phyloP scores from a whole-genome alignment of 139 green algal genomes.

The Haematococcus lacustris region DNA sequence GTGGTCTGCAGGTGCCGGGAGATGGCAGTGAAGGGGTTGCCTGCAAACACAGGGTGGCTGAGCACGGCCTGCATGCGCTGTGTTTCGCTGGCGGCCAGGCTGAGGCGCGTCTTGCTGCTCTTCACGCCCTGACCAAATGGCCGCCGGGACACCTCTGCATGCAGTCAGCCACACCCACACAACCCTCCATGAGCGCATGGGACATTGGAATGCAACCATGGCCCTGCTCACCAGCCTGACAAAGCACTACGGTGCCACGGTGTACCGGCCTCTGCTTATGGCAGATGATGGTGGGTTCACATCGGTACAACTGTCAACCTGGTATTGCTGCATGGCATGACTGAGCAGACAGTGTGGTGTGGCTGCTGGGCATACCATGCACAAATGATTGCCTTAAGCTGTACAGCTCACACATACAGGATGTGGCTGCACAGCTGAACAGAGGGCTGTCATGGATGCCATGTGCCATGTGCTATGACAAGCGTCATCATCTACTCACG shows the following conservation, averaged over 20 bases:
- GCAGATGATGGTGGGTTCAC: background rate
- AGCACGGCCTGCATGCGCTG: slow-evolving; percentile 34
- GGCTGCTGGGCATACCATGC: no score
- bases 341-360: no score
- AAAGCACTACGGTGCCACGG: background rate
- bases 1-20: slow-evolving; percentile 35
- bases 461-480: no score
- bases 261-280: background rate
- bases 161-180: background rate
- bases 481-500: no score
- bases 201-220: no score
- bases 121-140: slow-evolving; percentile 2
- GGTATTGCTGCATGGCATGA: no score
- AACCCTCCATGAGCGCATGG: background rate
- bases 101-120: background rate
- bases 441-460: no score
- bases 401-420: no score
- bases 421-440: no score
- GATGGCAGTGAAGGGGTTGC: slow-evolving; percentile 41
- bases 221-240: no score
- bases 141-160: background rate
- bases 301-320: background rate
- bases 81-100: slow-evolving; percentile 17
- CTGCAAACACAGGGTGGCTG: slow-evolving; percentile 35
- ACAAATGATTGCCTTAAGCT: no score